Evolutionary conservation across 805 yeast genomes (phyloP), one percentile per base, ranked within the genome.

Genomic region (Zygoascus bituminiphila): DNA sequence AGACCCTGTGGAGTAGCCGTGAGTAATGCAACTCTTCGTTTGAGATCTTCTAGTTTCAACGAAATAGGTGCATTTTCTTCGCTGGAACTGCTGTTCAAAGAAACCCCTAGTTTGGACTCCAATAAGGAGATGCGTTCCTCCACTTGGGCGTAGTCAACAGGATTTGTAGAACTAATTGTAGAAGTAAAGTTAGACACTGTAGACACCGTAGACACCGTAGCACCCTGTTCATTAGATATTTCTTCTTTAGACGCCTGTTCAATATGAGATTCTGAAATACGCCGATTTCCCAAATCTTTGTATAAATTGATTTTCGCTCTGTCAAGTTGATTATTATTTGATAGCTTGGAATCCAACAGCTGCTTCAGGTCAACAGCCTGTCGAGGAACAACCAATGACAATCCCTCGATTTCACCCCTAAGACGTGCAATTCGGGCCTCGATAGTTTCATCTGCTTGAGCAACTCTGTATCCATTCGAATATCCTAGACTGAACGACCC

Each of bases 71-170:
- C 38, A 2, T 19, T 24, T 6, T 22, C 29, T 12, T 39, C 29
- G 6, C 22, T 17, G n/a, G 26, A 9, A 24, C 17, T 26, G 20
- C 15, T 21, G 14, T 12, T 21, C 29, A 45, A 15, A 5, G 44
- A 20, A 10, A 20, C 6, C 24, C 56, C 56, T 8, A 53, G 7
- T 12, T 26, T 23, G 9, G 42, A 21, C 33, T 54, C 57, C 53
- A 70, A 47, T 59, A 56, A 25, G 64, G 63, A 5, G 52, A 61
- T 29, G 57, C 72, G 19, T 36, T 20, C 6, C 43, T 56, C 40
- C 50, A 60, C 47, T 57, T 60, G 51, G 17, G 45, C 41, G 39
- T 17, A 19, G 17, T n/a, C 17, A n/a, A n/a, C n/a, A n/a, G n/a
- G n/a, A n/a, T n/a, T n/a, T 4, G 20, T 14, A 53, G 22, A 25